Base-by-base conservation (phyloP, 1,139 yeast genomes). In the Magnusiomyces tetraspermus region DNA sequence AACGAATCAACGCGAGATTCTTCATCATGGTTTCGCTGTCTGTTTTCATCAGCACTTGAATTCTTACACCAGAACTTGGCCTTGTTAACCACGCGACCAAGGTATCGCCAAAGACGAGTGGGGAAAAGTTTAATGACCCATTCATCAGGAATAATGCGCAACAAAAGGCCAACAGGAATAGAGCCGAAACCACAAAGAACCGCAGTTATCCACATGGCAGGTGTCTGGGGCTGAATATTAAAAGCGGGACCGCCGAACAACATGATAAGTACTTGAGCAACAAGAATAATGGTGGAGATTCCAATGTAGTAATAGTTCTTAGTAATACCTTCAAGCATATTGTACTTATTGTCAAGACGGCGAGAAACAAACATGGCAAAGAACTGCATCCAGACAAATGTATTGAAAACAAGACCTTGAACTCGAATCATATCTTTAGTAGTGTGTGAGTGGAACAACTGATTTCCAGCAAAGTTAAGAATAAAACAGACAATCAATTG, bases 381-480 rank as follows among this genome's bases (percentile, higher is more conserved):
- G 66, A 90, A 85, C 71, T 92, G 99, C 70, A 92, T 75, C 98
- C 98, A 92, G 51, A 92, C 98, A 76, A 92, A 92, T 0, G 97
- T 78, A 68, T 94, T 92, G 74, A 92, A 92, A 1, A 95, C 90
- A 79, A 90, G 75, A 2, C 97, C 89, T 60, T 81, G 78, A 44
- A 90, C 69, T 69, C 83, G 83, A 57, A 77, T 76, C 54, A 72
- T 68, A 57, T 82, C 77, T 60, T 75, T 80, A 2, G 80, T 71
- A 38, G 92, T 94, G 76, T 67, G 64, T 17, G 67, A 64, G 44
- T 64, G 79, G 65, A 87, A 89, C 37, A 92, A 70, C 46, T 69
- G 56, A 21, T 71, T 66, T 21, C 97, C 97, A 11, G 81, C 85
- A 69, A 88, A 92, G 68, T 88, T 92, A 50, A 94, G 70, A 4